phyloP scores from a whole-genome alignment of 1,284 basidiomycete species.

The Stereum hirsutum region DNA sequence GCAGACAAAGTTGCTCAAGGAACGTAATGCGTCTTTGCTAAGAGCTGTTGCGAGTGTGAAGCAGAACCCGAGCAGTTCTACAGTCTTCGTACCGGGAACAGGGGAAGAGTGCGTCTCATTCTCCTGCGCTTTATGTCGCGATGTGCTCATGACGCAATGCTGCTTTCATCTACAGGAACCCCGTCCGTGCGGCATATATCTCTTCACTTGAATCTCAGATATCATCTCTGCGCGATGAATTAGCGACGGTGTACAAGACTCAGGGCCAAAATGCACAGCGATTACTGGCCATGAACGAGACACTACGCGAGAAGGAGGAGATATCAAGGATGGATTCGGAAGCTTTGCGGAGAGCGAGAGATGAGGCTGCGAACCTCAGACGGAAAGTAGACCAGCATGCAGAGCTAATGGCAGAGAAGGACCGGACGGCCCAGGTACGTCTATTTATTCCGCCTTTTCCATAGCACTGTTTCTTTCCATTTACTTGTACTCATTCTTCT shows the following conservation, averaged over 20 bases:
- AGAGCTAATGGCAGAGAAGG: constrained; percentile 83
- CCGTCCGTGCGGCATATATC: constrained; percentile 81
- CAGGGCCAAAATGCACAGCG: constrained; percentile 94
- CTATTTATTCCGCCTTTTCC: neutral
- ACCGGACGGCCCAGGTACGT: constrained; percentile 75
- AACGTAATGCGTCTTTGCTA: constrained; percentile 80
- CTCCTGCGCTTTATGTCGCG: neutral
- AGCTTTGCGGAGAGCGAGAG: constrained; percentile 58
- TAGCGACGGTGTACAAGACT: constrained; percentile 91
- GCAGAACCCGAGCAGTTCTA: constrained; percentile 52
- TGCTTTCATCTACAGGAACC: constrained; percentile 50
- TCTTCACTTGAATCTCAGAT: constrained; percentile 90
- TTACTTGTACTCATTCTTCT: too few species aligned
- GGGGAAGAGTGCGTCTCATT: constrained; percentile 56
- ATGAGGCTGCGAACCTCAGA: constrained; percentile 63
- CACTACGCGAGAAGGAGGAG: constrained; percentile 87
- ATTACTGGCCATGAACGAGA: constrained; percentile 88
- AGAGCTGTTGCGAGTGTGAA: constrained; percentile 69
- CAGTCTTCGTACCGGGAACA: constrained; percentile 54
- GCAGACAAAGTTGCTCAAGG: constrained; percentile 82
- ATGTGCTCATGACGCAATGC: constrained; percentile 11
- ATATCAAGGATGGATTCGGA: constrained; percentile 70
- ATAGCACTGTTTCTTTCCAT: neutral
- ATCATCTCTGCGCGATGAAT: constrained; percentile 80
- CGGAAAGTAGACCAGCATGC: constrained; percentile 79